These are phyloP conservation scores for Mycena belliarum DNA, from an alignment of 768 basidiomycete genomes.

Conservation along the genomic window DNA sequence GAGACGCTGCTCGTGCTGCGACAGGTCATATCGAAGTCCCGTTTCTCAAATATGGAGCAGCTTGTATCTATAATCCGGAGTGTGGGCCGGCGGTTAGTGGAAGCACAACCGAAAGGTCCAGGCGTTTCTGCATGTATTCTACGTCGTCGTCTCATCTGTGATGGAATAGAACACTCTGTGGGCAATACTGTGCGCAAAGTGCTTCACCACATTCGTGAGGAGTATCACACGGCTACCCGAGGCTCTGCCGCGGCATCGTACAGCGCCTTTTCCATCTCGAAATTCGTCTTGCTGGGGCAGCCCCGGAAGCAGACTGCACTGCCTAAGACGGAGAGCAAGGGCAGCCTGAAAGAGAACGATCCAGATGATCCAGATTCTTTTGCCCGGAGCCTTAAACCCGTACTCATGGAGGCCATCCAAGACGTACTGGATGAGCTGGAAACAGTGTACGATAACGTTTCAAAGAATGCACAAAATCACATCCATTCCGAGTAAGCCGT, in stretches of 20 bases:
- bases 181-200: slow-evolving; percentile 94
- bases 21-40: slow-evolving; percentile 85
- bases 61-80: slow-evolving; percentile 75
- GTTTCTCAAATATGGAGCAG: slow-evolving; percentile 85
- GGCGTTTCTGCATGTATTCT: slow-evolving; percentile 8
- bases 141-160: slow-evolving; percentile 11
- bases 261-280: slow-evolving; percentile 69
- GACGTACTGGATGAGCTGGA: slow-evolving; percentile 96
- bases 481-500: slow-evolving; percentile 94
- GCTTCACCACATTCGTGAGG: slow-evolving; percentile 92
- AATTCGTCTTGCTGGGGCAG: slow-evolving; percentile 81
- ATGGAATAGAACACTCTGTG: slow-evolving; percentile 79
- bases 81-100: slow-evolving; percentile 79
- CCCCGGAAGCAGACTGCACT: slow-evolving; percentile 51
- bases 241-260: slow-evolving; percentile 41
- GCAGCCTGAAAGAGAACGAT: slow-evolving; percentile 67
- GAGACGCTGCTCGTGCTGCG: slow-evolving; percentile 88
- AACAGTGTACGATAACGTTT: slow-evolving; percentile 92
- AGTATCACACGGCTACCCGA: slow-evolving; percentile 80
- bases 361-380: slow-evolving; percentile 79
- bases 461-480: slow-evolving; percentile 92
- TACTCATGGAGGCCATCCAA: slow-evolving; percentile 95
- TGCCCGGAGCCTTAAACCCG: slow-evolving; percentile 79
- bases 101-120: slow-evolving; percentile 93
- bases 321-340: slow-evolving; percentile 53